Conservation (phyloP, 2,329 filamentous ascomycete genomes). For the Chaetomiaceae sp. region DNA sequence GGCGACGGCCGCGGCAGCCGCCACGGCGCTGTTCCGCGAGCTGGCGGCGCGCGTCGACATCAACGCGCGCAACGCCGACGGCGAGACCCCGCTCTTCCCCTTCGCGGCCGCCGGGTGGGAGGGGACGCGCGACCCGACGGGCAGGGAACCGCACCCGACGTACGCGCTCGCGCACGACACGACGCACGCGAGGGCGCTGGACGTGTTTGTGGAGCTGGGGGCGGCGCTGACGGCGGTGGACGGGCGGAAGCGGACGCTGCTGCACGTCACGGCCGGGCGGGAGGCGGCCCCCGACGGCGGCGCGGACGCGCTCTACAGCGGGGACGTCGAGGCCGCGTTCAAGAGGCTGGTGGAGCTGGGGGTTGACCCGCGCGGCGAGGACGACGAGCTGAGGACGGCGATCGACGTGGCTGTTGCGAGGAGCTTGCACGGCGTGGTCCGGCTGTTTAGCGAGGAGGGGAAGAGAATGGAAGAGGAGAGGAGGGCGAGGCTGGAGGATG, state of each 20-base stretch:
- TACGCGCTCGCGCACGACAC: background rate
- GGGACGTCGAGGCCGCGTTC: background rate
- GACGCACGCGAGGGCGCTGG: background rate
- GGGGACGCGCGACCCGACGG: background rate
- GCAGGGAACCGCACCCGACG: background rate
- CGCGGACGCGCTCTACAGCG: background rate
- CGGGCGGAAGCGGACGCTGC: background rate
- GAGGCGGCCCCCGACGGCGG: background rate
- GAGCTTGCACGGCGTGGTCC: background rate
- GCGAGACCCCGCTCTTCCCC: background rate
- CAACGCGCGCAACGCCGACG: constrained; percentile 4
- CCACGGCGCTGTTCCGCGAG: background rate
- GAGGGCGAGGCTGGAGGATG: background rate
- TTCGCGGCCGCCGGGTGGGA: background rate
- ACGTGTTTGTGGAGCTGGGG: background rate
- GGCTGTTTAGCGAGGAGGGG: constrained; percentile 4
- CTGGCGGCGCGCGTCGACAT: constrained; percentile 1
- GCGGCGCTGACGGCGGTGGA: background rate
- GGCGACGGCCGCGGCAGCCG: background rate
- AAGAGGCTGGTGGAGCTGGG: constrained; percentile 1
- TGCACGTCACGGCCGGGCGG: constrained; percentile 1
- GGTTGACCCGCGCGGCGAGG: background rate
- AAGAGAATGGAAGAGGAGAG: background rate
- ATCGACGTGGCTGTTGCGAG: constrained; percentile 1
- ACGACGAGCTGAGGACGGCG: constrained; percentile 1